These are phyloP conservation scores for Lycium barbarum DNA, from an alignment of 257 asterid genomes.

Conservation along the genomic window DNA sequence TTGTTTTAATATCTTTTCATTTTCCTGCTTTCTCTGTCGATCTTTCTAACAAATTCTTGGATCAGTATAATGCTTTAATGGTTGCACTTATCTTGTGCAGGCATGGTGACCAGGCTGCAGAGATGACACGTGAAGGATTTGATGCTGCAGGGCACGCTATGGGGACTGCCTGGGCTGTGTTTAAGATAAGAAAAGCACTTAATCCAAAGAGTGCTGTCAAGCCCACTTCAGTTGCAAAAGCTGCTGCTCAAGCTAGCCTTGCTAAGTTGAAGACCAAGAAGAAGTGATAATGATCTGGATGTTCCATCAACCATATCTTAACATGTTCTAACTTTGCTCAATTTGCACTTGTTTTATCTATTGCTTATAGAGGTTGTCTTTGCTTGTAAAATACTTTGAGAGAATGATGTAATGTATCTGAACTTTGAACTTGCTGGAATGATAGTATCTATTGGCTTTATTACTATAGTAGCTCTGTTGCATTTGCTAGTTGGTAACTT, in stretches of 20 bases:
- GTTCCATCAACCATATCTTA: neutral
- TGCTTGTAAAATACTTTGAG: neutral
- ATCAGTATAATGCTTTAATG: neutral
- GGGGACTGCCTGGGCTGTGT: conserved; percentile 91
- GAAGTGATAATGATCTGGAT: conserved; percentile 25
- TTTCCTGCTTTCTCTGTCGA: neutral
- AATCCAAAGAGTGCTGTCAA: conserved; percentile 72
- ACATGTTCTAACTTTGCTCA: neutral
- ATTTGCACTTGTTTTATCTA: neutral
- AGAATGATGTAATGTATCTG: neutral
- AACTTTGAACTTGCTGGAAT: neutral
- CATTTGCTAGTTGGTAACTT: too few species aligned
- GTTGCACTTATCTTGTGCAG: conserved; percentile 41
- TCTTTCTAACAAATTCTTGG: neutral
- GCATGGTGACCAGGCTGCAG: conserved; percentile 79
- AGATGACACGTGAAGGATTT: conserved; percentile 64
- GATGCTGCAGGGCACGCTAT: conserved; percentile 90
- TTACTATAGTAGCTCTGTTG: neutral
- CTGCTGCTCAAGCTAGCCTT: conserved; percentile 62
- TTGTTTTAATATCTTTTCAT: conserved; percentile 16
- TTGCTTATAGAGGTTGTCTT: neutral
- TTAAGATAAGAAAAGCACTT: conserved; percentile 75
- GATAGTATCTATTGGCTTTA: neutral
- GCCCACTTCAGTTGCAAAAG: conserved; percentile 65
- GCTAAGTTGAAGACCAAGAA: conserved; percentile 54